Evolutionary conservation across 2,329 filamentous ascomycete genomes (phyloP).

Genomic region (Gremmenia infestans): DNA sequence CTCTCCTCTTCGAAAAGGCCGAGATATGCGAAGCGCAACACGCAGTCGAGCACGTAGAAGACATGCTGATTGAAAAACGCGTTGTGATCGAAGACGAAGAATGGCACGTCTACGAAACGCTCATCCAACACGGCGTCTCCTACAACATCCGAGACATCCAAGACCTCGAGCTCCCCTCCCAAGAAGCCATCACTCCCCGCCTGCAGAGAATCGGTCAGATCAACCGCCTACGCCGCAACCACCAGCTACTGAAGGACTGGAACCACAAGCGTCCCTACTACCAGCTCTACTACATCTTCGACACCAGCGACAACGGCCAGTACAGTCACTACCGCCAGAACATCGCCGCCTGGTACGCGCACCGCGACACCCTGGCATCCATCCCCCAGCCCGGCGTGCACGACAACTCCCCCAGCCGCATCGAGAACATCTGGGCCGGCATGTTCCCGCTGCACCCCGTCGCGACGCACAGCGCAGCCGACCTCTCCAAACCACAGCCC

Average conservation of each 20-base stretch:
- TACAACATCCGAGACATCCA: background rate
- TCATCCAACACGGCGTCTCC: background rate
- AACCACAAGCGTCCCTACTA: conserved; percentile 15
- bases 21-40: conserved; percentile 24
- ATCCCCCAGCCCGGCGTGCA: background rate
- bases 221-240: conserved; percentile 14
- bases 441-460: conserved; percentile 15
- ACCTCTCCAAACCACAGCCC: background rate
- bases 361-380: background rate
- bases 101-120: background rate
- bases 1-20: conserved; percentile 27
- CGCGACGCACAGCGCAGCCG: background rate
- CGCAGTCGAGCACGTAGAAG: conserved; percentile 13
- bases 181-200: background rate
- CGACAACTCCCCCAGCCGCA: background rate
- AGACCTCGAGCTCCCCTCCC: background rate
- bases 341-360: conserved; percentile 7
- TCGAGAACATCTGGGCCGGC: conserved; percentile 3
- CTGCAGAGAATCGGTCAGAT: conserved; percentile 9
- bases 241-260: conserved; percentile 17
- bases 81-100: conserved; percentile 13
- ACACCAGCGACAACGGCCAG: conserved; percentile 6
- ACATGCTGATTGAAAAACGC: conserved; percentile 11
- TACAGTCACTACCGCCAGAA: background rate
- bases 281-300: conserved; percentile 14